Percentiles rank a stretch among this genome's conserved stretches.
These are phyloP conservation scores for Corylus americana DNA, from an alignment of 306 rosid species.

Conservation along the genomic window DNA sequence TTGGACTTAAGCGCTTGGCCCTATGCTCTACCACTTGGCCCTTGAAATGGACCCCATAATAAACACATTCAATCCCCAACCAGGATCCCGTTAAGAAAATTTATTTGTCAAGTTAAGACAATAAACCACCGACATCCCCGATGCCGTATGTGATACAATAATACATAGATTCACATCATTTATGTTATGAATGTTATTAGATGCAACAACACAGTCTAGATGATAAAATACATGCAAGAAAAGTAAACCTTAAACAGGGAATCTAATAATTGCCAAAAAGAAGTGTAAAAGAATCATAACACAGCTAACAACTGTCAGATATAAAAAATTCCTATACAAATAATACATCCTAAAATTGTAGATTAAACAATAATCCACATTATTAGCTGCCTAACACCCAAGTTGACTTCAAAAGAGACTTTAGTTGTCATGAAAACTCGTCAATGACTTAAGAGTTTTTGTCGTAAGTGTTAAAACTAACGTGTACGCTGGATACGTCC, in stretches of 20 bases:
- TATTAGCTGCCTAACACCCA: neutral
- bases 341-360: neutral
- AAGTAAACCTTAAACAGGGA: conserved; percentile 23
- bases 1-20: neutral
- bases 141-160: no score
- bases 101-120: neutral
- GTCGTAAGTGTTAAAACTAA: neutral
- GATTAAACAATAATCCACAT: neutral
- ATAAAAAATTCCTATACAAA: neutral
- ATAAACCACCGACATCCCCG: neutral
- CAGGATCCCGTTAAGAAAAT: neutral
- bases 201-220: no score
- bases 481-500: neutral
- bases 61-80: neutral
- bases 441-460: neutral
- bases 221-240: neutral
- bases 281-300: neutral
- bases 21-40: neutral
- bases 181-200: no score
- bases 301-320: neutral
- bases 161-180: no score
- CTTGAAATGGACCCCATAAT: neutral
- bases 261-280: conserved; percentile 16
- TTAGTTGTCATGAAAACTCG: neutral
- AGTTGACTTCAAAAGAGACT: neutral